Evolutionary conservation across 345 rosid species (phyloP).

Genomic region (Corchorus olitorius): DNA sequence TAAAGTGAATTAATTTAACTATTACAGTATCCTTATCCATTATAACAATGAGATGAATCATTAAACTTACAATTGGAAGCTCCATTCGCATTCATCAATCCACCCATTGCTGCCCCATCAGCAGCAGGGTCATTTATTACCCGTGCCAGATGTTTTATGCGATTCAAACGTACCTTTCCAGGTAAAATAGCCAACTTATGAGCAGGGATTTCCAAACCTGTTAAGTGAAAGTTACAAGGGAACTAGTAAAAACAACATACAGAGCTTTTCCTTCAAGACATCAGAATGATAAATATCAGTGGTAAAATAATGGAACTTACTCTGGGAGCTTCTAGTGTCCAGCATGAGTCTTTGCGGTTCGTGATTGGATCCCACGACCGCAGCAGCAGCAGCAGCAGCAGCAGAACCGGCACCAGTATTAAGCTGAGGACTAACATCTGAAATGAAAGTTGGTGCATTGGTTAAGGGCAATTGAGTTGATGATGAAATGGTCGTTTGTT

Average conservation of each 20-base stretch:
- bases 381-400: slow-evolving; percentile 25
- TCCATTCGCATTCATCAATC: slow-evolving; percentile 32
- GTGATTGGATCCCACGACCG: slow-evolving; percentile 27
- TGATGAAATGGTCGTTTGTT: slow-evolving; percentile 18
- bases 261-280: not conserved
- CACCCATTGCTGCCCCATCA: slow-evolving; percentile 33
- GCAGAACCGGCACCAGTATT: slow-evolving; percentile 18
- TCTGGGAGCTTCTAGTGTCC: slow-evolving; percentile 34
- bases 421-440: slow-evolving; percentile 30
- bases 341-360: slow-evolving; percentile 23
- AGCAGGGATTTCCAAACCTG: slow-evolving; percentile 64
- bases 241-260: not conserved
- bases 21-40: not conserved
- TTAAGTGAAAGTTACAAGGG: slow-evolving; percentile 6
- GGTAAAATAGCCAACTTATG: slow-evolving; percentile 50
- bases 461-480: slow-evolving; percentile 27
- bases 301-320: slow-evolving; percentile 36
- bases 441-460: slow-evolving; percentile 31
- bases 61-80: slow-evolving; percentile 53
- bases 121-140: slow-evolving; percentile 42
- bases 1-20: not conserved
- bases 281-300: not conserved
- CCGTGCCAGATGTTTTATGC: slow-evolving; percentile 78
- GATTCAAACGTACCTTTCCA: slow-evolving; percentile 62
- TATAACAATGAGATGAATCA: not conserved